A percentile compares a stretch with the other conserved stretches of the same genome.
phyloP scores from a whole-genome alignment of 768 basidiomycete genomes.

The Lactarius tabidus region DNA sequence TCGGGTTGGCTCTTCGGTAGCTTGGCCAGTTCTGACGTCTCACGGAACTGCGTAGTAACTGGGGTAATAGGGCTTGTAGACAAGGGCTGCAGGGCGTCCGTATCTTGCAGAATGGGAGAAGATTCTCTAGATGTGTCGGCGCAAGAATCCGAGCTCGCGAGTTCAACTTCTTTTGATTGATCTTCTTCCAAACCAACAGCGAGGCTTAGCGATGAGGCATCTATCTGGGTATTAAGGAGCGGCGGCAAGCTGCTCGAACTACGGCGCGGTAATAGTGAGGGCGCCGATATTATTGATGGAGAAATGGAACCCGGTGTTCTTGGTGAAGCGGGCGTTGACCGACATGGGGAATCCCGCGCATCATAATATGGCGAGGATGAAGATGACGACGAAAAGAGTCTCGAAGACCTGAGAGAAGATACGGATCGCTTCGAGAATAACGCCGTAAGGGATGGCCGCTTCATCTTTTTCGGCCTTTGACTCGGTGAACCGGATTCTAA shows the following conservation, averaged over 20 bases:
- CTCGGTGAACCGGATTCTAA: constrained; percentile 34
- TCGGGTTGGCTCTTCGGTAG: constrained; percentile 16
- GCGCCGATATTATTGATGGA: constrained; percentile 35
- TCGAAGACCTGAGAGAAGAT: constrained; percentile 40
- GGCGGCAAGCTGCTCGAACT: constrained; percentile 49
- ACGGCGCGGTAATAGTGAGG: constrained; percentile 47
- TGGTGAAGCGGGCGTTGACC: constrained; percentile 15
- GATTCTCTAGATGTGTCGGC: constrained; percentile 2
- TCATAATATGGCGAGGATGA: constrained; percentile 37
- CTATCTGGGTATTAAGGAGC: constrained; percentile 57
- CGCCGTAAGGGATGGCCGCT: constrained; percentile 66
- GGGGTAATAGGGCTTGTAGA: constrained; percentile 17
- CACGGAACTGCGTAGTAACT: constrained; percentile 5
- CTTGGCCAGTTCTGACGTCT: constrained; percentile 11
- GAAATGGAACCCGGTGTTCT: constrained; percentile 27
- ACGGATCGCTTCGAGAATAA: constrained; percentile 63
- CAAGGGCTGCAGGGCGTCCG: neutral
- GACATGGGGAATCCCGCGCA: constrained; percentile 29
- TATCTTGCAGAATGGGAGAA: neutral
- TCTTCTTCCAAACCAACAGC: constrained; percentile 24
- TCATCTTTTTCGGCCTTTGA: constrained; percentile 39
- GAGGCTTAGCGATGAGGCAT: constrained; percentile 46
- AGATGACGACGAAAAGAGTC: constrained; percentile 34
- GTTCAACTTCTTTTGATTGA: constrained; percentile 28
- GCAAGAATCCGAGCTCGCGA: neutral